Base-by-base conservation (phyloP, 768 basidiomycete genomes). In the Dacryopinax primogenitus region DNA sequence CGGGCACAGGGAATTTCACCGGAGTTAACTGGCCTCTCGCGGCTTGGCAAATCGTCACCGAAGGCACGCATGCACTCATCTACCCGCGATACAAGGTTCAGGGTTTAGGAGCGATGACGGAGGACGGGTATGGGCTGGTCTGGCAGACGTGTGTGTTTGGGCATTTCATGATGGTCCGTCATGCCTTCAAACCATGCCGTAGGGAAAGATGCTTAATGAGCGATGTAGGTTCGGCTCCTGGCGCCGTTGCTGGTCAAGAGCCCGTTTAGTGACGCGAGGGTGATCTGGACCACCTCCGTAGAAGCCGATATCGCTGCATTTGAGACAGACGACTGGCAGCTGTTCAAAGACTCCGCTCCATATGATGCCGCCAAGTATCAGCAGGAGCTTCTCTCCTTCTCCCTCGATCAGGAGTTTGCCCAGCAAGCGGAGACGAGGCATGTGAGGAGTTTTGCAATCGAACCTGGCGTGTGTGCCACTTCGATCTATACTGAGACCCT, bases 71-170 rank as follows among this genome's bases (percentile, higher is more conserved):
- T 15, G 77, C 80, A 2, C 72, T 87, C 45, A 83, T 85, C 3
- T 65, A 75, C 2, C 88, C 88, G 1, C 68, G 63, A 15, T 90
- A 73, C 73, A 81, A 85, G 70, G 65, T 77, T 2, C 88, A 92
- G 72, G 73, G 78, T 32, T 71, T 66, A 12, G 88, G 87, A 7
- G 80, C 84, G 67, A 69, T 80, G 62, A 88, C 83, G 67, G 74
- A 75, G 2, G 89, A 93, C 68, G 84, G 86, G 3, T 74, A 91
- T 0, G 91, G 91, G 1, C 86, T 81, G 80, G 82, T 85, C 6
- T 93, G 90, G 88, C 88, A 92, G 71, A 87, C 83, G 66, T 92
- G 92, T 69, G 75, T 91, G 30, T 91, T 92, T 65, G 84, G 86
- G 0, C 90, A 92, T 73, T 92, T 86, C 71, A 80, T 80, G 32